These are phyloP conservation scores for Mitragyna speciosa DNA, from an alignment of 257 asterid species.

Conservation along the genomic window DNA sequence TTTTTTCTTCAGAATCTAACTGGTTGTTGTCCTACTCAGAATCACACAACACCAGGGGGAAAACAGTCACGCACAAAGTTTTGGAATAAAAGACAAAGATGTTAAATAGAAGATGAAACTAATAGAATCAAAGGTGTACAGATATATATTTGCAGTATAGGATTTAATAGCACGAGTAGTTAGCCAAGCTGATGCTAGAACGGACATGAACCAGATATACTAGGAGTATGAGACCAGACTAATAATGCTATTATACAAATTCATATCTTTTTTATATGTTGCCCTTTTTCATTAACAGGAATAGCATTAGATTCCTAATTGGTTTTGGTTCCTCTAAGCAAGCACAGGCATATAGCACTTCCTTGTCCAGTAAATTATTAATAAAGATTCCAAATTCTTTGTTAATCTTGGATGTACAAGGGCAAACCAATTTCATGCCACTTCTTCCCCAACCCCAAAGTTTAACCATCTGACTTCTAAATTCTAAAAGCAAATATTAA, in stretches of 20 bases:
- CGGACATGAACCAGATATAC: background rate
- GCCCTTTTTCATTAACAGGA: background rate
- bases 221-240: background rate
- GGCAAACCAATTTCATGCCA: background rate
- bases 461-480: background rate
- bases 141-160: background rate
- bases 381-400: background rate
- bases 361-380: background rate
- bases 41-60: slow-evolving; percentile 14
- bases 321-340: background rate
- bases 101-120: background rate
- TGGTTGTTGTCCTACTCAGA: slow-evolving; percentile 40
- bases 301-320: background rate
- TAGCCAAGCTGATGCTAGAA: background rate
- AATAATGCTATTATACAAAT: background rate
- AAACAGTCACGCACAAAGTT: background rate
- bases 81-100: background rate
- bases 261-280: background rate
- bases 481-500: background rate
- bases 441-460: background rate
- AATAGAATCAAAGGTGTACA: background rate
- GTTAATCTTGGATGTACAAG: background rate
- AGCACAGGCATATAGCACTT: background rate
- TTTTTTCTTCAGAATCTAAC: slow-evolving; percentile 26
- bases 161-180: too few species aligned